Evolutionary conservation across 306 rosid genomes (phyloP).

Genomic region (Hippophae tibetana): DNA sequence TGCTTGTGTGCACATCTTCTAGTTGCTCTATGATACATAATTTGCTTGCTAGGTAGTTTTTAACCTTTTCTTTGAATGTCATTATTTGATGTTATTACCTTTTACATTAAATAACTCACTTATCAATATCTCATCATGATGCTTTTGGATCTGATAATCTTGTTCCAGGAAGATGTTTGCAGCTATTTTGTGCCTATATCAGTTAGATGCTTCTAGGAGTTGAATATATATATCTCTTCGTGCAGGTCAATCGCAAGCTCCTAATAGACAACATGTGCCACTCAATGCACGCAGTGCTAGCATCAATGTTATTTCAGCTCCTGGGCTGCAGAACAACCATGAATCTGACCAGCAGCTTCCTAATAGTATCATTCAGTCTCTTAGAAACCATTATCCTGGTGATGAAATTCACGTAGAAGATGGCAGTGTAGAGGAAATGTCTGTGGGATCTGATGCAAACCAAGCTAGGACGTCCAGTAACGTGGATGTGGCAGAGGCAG

Average conservation of each 20-base stretch:
- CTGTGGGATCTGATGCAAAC: slow-evolving; percentile 31
- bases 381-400: slow-evolving; percentile 66
- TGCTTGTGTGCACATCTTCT: no score
- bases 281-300: slow-evolving; percentile 44
- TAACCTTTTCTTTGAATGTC: no score
- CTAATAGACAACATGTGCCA: slow-evolving; percentile 33
- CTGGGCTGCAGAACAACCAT: slow-evolving; percentile 51
- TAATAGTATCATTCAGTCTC: slow-evolving; percentile 40
- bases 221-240: slow-evolving; percentile 5
- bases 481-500: slow-evolving; percentile 44
- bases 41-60: no score
- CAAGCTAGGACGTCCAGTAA: slow-evolving; percentile 43
- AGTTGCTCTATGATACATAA: no score
- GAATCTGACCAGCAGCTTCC: slow-evolving; percentile 77
- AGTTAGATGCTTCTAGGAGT: background rate
- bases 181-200: no score
- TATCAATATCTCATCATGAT: no score
- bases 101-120: no score
- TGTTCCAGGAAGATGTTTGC: no score
- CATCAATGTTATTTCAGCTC: slow-evolving; percentile 57
- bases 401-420: slow-evolving; percentile 85
- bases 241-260: slow-evolving; percentile 43
- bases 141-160: no score
- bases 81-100: no score
- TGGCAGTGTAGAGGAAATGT: slow-evolving; percentile 45